Conservation (phyloP, 371 early-diverging fungal genomes). For the Lichtheimia corymbifera region DNA sequence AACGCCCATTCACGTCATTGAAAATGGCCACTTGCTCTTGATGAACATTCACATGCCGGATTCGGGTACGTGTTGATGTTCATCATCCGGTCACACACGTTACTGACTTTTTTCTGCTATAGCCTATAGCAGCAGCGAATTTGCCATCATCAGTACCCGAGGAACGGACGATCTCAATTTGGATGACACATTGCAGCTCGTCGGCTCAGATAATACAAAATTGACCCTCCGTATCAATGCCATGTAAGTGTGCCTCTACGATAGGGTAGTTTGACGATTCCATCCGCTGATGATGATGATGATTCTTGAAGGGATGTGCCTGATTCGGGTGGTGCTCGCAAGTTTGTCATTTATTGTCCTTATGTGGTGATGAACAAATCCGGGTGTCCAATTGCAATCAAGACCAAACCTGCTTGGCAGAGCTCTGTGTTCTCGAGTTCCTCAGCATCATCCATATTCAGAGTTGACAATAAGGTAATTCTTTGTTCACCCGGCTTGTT, state of each 20-base stretch:
- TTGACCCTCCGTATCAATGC: constrained; percentile 74
- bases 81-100: neutral
- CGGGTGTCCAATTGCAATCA: constrained; percentile 78
- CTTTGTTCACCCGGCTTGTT: no score
- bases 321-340: constrained; percentile 68
- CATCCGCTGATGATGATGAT: neutral
- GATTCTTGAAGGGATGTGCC: constrained; percentile 47
- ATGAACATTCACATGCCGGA: constrained; percentile 78
- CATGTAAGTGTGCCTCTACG: constrained; percentile 37
- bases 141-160: constrained; percentile 82
- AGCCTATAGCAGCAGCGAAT: constrained; percentile 75
- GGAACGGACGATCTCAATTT: constrained; percentile 67
- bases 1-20: constrained; percentile 83
- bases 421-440: constrained; percentile 73
- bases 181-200: constrained; percentile 73
- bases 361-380: constrained; percentile 94
- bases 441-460: constrained; percentile 46
- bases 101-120: constrained; percentile 8
- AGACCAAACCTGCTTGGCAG: constrained; percentile 78
- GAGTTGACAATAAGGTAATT: constrained; percentile 28
- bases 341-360: constrained; percentile 67
- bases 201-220: constrained; percentile 63
- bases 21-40: constrained; percentile 80
- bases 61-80: constrained; percentile 47
- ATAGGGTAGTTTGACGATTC: neutral